phyloP scores from a whole-genome alignment of 805 yeast species.

The Sugiyamaella boreocaroliniensis region DNA sequence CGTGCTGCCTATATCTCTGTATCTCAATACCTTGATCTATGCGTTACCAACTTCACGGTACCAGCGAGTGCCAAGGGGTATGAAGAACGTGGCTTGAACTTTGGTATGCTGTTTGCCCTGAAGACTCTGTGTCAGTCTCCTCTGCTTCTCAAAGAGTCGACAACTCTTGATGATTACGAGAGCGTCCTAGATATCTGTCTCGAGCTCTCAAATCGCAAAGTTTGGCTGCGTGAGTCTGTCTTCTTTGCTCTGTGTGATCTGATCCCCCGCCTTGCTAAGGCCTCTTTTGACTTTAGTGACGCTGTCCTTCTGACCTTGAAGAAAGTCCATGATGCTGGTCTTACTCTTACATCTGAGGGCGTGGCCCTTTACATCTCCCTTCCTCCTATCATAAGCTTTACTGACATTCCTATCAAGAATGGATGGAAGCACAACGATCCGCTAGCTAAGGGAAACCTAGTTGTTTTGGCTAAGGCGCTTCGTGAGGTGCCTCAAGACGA shows the following conservation, averaged over 20 bases:
- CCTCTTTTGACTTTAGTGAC: conserved; percentile 1
- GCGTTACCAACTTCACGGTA: conserved; percentile 34
- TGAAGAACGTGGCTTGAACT: conserved; percentile 69
- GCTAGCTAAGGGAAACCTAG: conserved; percentile 60
- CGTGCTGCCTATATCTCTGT: conserved; percentile 33
- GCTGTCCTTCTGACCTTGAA: conserved; percentile 32
- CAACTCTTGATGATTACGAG: conserved; percentile 31
- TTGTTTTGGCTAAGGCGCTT: conserved; percentile 53
- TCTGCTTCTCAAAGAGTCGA: conserved; percentile 29
- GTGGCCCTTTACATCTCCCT: conserved; percentile 60
- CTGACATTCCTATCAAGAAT: conserved; percentile 4
- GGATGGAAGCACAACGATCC: conserved; percentile 75
- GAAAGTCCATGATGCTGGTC: conserved; percentile 43
- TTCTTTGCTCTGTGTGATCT: conserved; percentile 62
- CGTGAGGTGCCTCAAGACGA: conserved; percentile 35
- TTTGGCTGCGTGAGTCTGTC: conserved; percentile 83
- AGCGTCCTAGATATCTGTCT: conserved; percentile 44
- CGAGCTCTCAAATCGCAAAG: conserved; percentile 54
- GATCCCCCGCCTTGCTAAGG: conserved; percentile 18
- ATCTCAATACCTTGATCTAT: conserved; percentile 33
- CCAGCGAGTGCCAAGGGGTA: conserved; percentile 58
- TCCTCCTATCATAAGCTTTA: conserved; percentile 27
- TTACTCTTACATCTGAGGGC: conserved; percentile 72
- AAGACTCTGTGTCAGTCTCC: conserved; percentile 63
- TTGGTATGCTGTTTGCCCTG: conserved; percentile 81